phyloP scores from a whole-genome alignment of 257 asterid genomes.

The Plectranthus barbatus region DNA sequence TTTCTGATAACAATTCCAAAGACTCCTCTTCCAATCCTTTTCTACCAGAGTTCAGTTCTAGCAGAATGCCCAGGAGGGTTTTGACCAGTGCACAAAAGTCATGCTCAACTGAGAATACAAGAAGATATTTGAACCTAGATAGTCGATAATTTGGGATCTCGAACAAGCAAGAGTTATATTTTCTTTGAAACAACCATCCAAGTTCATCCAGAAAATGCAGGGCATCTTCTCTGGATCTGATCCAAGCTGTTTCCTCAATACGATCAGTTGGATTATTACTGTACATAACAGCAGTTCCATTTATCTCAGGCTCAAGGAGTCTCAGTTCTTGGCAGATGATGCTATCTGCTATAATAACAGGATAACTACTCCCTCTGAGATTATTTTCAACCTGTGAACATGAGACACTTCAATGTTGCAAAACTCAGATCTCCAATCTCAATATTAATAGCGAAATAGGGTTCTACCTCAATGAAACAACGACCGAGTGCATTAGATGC shows the following conservation, averaged over 20 bases:
- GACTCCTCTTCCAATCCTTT: slow-evolving; percentile 44
- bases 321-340: slow-evolving; percentile 68
- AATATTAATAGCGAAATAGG: background rate
- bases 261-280: slow-evolving; percentile 17
- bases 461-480: slow-evolving; percentile 70
- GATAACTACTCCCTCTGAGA: slow-evolving; percentile 52
- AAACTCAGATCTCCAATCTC: background rate
- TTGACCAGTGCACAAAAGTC: slow-evolving; percentile 64
- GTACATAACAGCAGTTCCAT: slow-evolving; percentile 22
- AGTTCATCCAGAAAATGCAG: slow-evolving; percentile 73
- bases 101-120: slow-evolving; percentile 66
- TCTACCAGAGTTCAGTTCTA: slow-evolving; percentile 48
- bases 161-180: slow-evolving; percentile 35
- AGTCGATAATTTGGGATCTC: slow-evolving; percentile 46
- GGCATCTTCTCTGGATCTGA: slow-evolving; percentile 40
- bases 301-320: slow-evolving; percentile 54
- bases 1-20: slow-evolving; percentile 63
- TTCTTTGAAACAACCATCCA: slow-evolving; percentile 91
- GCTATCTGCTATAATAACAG: slow-evolving; percentile 76
- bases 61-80: slow-evolving; percentile 59
- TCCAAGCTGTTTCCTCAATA: slow-evolving; percentile 23
- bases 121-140: slow-evolving; percentile 59
- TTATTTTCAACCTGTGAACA: slow-evolving; percentile 60
- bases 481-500: slow-evolving; percentile 51
- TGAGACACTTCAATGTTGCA: background rate